phyloP scores from a whole-genome alignment of 768 basidiomycete genomes.

The Rhodotorula kratochvilovae region DNA sequence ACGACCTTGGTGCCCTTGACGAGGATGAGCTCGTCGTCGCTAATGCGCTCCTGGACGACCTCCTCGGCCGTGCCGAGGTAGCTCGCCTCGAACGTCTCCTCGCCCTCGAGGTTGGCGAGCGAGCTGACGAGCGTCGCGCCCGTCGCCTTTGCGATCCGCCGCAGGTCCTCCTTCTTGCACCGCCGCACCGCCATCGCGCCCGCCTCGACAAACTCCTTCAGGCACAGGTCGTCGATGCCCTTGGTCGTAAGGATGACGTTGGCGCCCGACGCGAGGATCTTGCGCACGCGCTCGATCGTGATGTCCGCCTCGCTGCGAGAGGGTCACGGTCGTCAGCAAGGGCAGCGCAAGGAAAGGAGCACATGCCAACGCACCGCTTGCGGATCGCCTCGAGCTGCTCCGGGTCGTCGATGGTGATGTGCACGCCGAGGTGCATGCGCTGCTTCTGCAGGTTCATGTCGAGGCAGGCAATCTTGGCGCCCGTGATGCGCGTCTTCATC shows the following conservation, averaged over 20 bases:
- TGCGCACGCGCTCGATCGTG: conserved; percentile 87
- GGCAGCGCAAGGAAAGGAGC: too few relatives aligned
- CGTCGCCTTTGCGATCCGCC: conserved; percentile 93
- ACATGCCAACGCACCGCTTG: conserved; percentile 59
- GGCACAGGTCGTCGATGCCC: conserved; percentile 94
- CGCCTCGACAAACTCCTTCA: conserved; percentile 98
- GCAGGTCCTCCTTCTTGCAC: conserved; percentile 94
- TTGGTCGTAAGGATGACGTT: conserved; percentile 97
- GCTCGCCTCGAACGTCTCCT: conserved; percentile 91
- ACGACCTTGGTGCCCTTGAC: conserved; percentile 98
- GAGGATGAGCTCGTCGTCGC: conserved; percentile 96
- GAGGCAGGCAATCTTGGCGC: conserved; percentile 95
- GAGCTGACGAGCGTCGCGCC: conserved; percentile 89
- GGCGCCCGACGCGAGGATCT: conserved; percentile 90
- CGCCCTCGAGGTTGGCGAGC: conserved; percentile 92
- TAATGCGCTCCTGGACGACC: conserved; percentile 91
- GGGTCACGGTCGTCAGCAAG: too few relatives aligned
- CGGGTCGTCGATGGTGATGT: conserved; percentile 94
- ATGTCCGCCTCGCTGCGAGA: conserved; percentile 80
- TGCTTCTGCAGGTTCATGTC: conserved; percentile 96
- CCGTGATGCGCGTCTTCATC: conserved; percentile 90
- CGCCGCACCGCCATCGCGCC: conserved; percentile 98
- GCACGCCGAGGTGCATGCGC: conserved; percentile 95
- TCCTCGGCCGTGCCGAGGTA: conserved; percentile 90
- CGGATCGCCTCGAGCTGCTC: conserved; percentile 94